Percentiles rank a stretch among this genome's conserved stretches.
Evolutionary conservation across 495 filamentous ascomycete species (phyloP).

Genomic region (Annulohypoxylon moriforme): DNA sequence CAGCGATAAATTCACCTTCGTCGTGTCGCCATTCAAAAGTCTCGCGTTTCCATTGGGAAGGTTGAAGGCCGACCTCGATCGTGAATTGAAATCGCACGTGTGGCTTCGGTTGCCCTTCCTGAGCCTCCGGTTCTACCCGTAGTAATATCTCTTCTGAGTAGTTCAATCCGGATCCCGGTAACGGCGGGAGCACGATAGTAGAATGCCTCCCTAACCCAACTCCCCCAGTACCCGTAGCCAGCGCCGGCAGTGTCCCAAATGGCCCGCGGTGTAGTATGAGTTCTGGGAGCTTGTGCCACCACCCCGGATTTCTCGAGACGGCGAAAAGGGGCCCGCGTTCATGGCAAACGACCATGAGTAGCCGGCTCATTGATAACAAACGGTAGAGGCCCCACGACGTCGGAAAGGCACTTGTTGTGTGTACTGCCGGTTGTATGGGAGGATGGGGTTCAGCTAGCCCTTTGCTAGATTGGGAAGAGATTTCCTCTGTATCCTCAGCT

Average conservation of each 20-base stretch:
- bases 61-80: slow-evolving; percentile 28
- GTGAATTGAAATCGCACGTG: slow-evolving; percentile 35
- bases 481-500: neutral
- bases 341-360: slow-evolving; percentile 27
- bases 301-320: slow-evolving; percentile 24
- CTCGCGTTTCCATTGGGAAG: slow-evolving; percentile 20
- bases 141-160: slow-evolving; percentile 17
- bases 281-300: slow-evolving; percentile 33
- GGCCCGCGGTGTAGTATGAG: slow-evolving; percentile 38
- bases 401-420: slow-evolving; percentile 15
- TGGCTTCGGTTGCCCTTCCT: neutral
- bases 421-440: neutral
- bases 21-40: slow-evolving; percentile 41
- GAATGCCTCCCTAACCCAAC: slow-evolving; percentile 22
- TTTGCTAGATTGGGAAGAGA: neutral
- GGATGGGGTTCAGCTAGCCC: neutral
- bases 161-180: slow-evolving; percentile 15
- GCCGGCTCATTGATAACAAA: slow-evolving; percentile 4
- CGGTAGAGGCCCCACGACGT: slow-evolving; percentile 36
- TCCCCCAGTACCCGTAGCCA: slow-evolving; percentile 26
- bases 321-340: slow-evolving; percentile 32
- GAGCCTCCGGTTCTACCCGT: neutral
- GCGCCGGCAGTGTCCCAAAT: slow-evolving; percentile 21
- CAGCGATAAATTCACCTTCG: slow-evolving; percentile 17
- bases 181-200: slow-evolving; percentile 33